These are phyloP conservation scores for Alternaria tenuissima DNA, from an alignment of 2,329 filamentous ascomycete genomes.

Conservation along the genomic window DNA sequence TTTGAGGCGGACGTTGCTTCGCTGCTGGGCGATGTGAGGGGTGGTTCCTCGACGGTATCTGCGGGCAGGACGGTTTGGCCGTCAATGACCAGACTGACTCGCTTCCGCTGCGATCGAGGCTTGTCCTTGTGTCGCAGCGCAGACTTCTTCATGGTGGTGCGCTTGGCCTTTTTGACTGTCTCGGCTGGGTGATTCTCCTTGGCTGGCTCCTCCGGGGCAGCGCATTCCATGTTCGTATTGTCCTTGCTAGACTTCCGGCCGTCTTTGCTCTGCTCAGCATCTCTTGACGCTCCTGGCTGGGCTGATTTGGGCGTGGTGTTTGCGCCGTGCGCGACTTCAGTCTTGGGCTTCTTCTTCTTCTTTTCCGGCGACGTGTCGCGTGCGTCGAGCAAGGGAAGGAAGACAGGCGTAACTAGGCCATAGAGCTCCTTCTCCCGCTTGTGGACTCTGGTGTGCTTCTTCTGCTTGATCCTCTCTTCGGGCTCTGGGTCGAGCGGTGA, in stretches of 20 bases:
- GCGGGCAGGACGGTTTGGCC: conserved; percentile 50
- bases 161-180: conserved; percentile 35
- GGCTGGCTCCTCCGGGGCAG: conserved; percentile 15
- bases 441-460: conserved; percentile 48
- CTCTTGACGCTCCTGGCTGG: conserved; percentile 22
- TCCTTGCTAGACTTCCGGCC: conserved; percentile 26
- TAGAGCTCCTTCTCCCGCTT: conserved; percentile 50
- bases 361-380: conserved; percentile 34
- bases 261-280: conserved; percentile 36
- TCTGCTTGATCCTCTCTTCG: conserved; percentile 41
- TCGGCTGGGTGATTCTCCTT: conserved; percentile 27
- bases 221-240: conserved; percentile 24
- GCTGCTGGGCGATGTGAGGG: conserved; percentile 41
- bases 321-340: conserved; percentile 16
- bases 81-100: conserved; percentile 49
- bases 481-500: conserved; percentile 22
- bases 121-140: conserved; percentile 40
- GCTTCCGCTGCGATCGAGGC: conserved; percentile 38
- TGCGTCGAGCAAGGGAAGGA: conserved; percentile 49
- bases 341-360: conserved; percentile 33
- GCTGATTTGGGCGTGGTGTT: conserved; percentile 17
- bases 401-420: conserved; percentile 48
- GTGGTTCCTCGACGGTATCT: conserved; percentile 41
- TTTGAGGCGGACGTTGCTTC: conserved; percentile 41
- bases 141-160: conserved; percentile 44